Percentiles rank a stretch among this genome's conserved stretches.
Evolutionary conservation across 1,139 yeast species (phyloP).

Genomic region (Yamadazyma membranifaciens): DNA sequence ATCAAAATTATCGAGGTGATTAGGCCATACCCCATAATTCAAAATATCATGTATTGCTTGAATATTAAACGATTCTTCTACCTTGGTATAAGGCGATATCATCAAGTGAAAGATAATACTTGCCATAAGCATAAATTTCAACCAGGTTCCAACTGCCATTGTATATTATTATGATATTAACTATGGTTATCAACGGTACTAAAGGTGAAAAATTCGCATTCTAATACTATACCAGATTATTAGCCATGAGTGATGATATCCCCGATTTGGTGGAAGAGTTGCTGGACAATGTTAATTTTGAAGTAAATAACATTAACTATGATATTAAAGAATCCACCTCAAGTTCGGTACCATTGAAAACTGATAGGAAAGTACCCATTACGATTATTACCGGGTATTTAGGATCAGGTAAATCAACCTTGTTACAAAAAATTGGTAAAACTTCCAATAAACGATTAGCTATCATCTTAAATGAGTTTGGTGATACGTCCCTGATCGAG

Average conservation of each 20-base stretch:
- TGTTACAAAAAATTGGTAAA: constrained; percentile 70
- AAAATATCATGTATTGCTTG: constrained; percentile 88
- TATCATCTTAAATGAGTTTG: constrained; percentile 87
- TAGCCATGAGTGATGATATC: constrained; percentile 10
- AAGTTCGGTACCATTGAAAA: constrained; percentile 13
- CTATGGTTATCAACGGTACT: too few species aligned
- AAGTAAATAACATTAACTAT: constrained; percentile 13
- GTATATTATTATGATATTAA: too few species aligned
- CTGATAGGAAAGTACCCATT: constrained; percentile 65
- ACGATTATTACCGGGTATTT: constrained; percentile 92
- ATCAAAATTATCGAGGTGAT: constrained; percentile 52
- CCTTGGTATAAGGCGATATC: constrained; percentile 81
- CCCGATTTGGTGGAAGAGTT: constrained; percentile 16
- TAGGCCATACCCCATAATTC: constrained; percentile 53
- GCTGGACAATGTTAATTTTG: constrained; percentile 9
- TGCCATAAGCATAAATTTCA: not conserved
- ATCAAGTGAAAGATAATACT: constrained; percentile 35
- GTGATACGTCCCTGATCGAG: constrained; percentile 86
- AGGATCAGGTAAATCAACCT: constrained; percentile 93
- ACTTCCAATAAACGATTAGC: constrained; percentile 75
- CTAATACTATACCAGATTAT: not conserved
- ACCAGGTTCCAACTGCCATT: not conserved
- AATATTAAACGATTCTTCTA: constrained; percentile 88
- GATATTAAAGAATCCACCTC: constrained; percentile 9
- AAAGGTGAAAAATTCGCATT: not conserved